phyloP scores from a whole-genome alignment of 192 early-diverging fungal genomes.

The Coemansia sp. region DNA sequence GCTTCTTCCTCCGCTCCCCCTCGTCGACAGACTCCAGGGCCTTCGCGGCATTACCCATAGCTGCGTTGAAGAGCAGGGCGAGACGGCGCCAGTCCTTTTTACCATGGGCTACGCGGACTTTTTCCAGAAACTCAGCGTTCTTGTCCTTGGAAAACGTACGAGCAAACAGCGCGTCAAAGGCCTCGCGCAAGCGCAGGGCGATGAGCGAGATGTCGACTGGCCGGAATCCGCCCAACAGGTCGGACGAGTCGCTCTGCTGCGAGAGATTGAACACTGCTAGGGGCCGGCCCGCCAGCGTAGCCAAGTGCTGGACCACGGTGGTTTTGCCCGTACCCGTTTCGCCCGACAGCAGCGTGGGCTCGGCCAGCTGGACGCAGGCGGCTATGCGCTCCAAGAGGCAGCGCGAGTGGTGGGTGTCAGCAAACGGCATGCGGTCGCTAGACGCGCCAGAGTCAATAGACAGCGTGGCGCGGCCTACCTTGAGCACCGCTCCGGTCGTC shows the following conservation, averaged over 20 bases:
- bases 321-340: constrained; percentile 99
- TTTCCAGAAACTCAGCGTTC: constrained; percentile 85
- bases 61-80: constrained; percentile 70
- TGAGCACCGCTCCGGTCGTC: constrained; percentile 29
- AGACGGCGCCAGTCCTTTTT: constrained; percentile 84
- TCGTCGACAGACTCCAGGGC: constrained; percentile 35
- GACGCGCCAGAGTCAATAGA: constrained; percentile 3
- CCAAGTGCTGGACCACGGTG: constrained; percentile 90
- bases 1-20: constrained; percentile 15
- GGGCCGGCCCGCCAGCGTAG: constrained; percentile 68
- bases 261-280: constrained; percentile 94
- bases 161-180: constrained; percentile 85
- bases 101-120: constrained; percentile 69
- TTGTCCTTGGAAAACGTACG: constrained; percentile 85
- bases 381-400: constrained; percentile 86
- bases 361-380: constrained; percentile 73
- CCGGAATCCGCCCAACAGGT: constrained; percentile 96
- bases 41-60: constrained; percentile 36
- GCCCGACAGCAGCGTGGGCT: constrained; percentile 89
- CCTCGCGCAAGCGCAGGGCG: constrained; percentile 76
- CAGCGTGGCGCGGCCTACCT: constrained; percentile 32
- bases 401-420: constrained; percentile 79
- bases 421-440: constrained; percentile 66
- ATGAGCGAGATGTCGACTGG: constrained; percentile 85
- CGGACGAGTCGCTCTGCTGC: constrained; percentile 93